phyloP scores from a whole-genome alignment of 2,329 filamentous ascomycete genomes.

The Xenosphaeropsis pyriputrescens region DNA sequence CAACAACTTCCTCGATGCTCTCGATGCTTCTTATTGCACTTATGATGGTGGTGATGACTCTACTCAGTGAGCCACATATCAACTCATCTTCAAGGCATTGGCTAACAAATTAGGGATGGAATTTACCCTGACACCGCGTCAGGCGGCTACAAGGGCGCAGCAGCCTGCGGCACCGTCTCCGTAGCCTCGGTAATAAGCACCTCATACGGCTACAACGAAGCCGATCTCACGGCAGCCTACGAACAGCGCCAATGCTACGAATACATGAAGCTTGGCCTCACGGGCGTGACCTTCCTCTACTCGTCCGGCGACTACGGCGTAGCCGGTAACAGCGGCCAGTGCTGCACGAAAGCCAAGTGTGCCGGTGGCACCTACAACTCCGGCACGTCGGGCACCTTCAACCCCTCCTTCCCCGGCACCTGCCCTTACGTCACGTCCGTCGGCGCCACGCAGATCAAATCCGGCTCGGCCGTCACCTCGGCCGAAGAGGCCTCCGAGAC shows the following conservation, averaged over 20 bases:
- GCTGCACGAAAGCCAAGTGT: slow-evolving; percentile 18
- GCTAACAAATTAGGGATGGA: slow-evolving; percentile 21
- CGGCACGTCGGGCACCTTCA: slow-evolving; percentile 23
- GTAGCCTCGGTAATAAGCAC: slow-evolving; percentile 37
- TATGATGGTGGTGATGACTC: slow-evolving; percentile 24
- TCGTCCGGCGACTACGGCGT: slow-evolving; percentile 34
- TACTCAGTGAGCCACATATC: slow-evolving; percentile 1
- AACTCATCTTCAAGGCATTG: too few relatives aligned
- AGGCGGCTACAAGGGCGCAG: slow-evolving; percentile 22
- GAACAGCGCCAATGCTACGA: slow-evolving; percentile 36
- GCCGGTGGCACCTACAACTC: slow-evolving; percentile 12
- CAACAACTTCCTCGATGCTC: slow-evolving; percentile 27
- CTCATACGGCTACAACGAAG: slow-evolving; percentile 37
- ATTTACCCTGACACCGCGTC: slow-evolving; percentile 18
- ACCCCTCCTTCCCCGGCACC: slow-evolving; percentile 27
- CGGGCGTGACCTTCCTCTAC: slow-evolving; percentile 34
- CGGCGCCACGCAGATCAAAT: slow-evolving; percentile 31
- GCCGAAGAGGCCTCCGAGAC: slow-evolving; percentile 30
- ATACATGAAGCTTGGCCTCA: slow-evolving; percentile 40
- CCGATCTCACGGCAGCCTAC: slow-evolving; percentile 29
- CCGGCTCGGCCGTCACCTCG: slow-evolving; percentile 14
- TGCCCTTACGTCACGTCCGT: slow-evolving; percentile 37
- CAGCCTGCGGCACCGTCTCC: slow-evolving; percentile 27
- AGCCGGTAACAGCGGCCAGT: slow-evolving; percentile 22
- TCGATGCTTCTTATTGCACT: slow-evolving; percentile 29